Evolutionary conservation across 2,329 filamentous ascomycete genomes (phyloP), one percentile per base, ranked within the genome.

Genomic region (Salinomyces thailandicus): DNA sequence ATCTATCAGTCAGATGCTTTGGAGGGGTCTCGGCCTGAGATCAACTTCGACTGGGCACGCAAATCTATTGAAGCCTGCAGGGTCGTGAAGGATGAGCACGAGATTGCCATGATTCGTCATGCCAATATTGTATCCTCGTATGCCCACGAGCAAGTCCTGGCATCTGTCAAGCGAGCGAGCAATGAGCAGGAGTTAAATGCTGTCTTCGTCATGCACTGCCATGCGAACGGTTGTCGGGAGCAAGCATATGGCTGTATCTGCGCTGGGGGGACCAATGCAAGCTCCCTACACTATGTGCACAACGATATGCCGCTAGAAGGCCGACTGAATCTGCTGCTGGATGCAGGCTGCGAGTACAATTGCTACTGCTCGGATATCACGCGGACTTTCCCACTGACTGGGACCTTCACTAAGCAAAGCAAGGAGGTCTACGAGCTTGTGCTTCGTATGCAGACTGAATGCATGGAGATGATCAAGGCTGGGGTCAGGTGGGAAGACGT

Each of bases 231-330:
- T 16, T 81, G 81, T 35, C 80, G 78, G 55, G 77, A 91, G 50
- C 85, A 93, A 67, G 80, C 89, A 1, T 96, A 96, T 61, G 75
- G 82, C 47, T 79, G 81, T 42, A 95, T 96, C 52, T 77, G 91
- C 13, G 89, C 85, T 0, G 75, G 75, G 20, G 89, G 89, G 8
- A 72, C 77, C 4, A 79, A 83, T 12, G 87, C 82, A 0, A 84
- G 86, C 4, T 91, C 85, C 1, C 71, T 95, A 20, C 89, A 95
- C 63, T 95, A 95, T 51, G 75, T 85, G 16, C 75, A 80, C 53
- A 93, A 93, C 58, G 69, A 86, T 46, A 71, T 79, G 52, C 69
- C 77, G 0, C 63, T 89, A 22, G 62, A 64, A 1, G 76, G 75
- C 29, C 86, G 89, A 62, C 74, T 84, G 37, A 80, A 93, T 50